These are phyloP conservation scores for Viridothelium virens DNA, from an alignment of 495 filamentous ascomycete genomes.

Conservation along the genomic window DNA sequence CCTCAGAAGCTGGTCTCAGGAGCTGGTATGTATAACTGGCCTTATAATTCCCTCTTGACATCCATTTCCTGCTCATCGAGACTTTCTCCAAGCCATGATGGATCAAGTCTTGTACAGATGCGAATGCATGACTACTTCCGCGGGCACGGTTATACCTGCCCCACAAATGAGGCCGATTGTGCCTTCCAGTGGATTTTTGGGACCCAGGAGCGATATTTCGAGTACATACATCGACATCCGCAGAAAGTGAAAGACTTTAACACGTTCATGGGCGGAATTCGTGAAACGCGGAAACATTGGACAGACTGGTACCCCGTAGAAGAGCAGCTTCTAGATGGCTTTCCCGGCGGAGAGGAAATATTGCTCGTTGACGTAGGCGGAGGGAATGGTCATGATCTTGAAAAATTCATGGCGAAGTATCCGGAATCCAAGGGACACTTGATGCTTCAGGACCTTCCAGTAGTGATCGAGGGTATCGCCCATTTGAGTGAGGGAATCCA, in stretches of 20 bases:
- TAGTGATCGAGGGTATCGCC: neutral
- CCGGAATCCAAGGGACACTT: constrained; percentile 9
- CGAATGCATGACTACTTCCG: neutral
- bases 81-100: too few relatives aligned
- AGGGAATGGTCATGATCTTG: constrained; percentile 16
- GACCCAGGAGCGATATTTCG: neutral
- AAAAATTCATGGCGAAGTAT: constrained; percentile 7
- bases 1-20: neutral
- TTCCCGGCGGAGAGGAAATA: neutral
- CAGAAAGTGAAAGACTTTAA: neutral
- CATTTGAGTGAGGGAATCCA: constrained; percentile 9
- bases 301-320: neutral
- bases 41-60: too few relatives aligned
- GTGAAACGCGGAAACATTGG: neutral
- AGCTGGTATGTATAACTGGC: neutral
- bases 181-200: neutral
- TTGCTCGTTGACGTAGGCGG: constrained; percentile 19
- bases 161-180: neutral
- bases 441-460: constrained; percentile 18
- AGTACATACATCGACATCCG: neutral
- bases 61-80: too few relatives aligned
- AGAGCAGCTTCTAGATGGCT: neutral
- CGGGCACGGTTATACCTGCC: neutral
- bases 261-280: neutral
- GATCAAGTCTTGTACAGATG: neutral